Conservation (phyloP, 805 yeast species). For the Torulaspora gathmanii region DNA sequence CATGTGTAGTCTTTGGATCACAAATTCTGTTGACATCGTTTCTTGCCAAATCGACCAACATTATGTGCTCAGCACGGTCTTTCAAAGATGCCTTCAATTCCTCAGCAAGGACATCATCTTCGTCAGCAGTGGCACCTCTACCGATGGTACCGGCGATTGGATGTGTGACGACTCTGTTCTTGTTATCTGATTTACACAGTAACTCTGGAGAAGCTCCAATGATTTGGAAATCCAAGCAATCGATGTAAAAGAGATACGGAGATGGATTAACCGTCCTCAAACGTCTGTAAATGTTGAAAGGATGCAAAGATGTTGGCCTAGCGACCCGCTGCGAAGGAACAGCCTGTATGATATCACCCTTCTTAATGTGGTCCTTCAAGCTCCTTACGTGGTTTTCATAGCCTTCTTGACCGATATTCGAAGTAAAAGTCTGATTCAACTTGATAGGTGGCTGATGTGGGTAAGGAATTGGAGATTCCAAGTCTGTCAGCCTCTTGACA, state of each 20-base stretch:
- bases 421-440: constrained; percentile 62
- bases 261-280: constrained; percentile 95
- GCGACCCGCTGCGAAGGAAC: constrained; percentile 98
- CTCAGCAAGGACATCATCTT: constrained; percentile 79
- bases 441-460: constrained; percentile 76
- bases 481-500: constrained; percentile 46
- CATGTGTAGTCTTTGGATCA: constrained; percentile 75
- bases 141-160: constrained; percentile 97
- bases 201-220: constrained; percentile 98
- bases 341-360: constrained; percentile 95
- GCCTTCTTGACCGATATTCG: constrained; percentile 92
- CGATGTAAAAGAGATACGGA: constrained; percentile 93
- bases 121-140: constrained; percentile 86
- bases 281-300: constrained; percentile 93
- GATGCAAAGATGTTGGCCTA: constrained; percentile 91
- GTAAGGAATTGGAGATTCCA: constrained; percentile 43
- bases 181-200: constrained; percentile 71
- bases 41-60: constrained; percentile 97
- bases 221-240: constrained; percentile 84
- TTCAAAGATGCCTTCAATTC: constrained; percentile 70
- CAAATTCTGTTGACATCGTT: constrained; percentile 96
- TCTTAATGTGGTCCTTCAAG: constrained; percentile 74
- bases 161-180: constrained; percentile 79
- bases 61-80: constrained; percentile 96
- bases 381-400: constrained; percentile 75